Percentiles rank a stretch among this genome's conserved stretches.
Evolutionary conservation across 2,329 filamentous ascomycete species (phyloP).

Genomic region (Elsinoe australis): DNA sequence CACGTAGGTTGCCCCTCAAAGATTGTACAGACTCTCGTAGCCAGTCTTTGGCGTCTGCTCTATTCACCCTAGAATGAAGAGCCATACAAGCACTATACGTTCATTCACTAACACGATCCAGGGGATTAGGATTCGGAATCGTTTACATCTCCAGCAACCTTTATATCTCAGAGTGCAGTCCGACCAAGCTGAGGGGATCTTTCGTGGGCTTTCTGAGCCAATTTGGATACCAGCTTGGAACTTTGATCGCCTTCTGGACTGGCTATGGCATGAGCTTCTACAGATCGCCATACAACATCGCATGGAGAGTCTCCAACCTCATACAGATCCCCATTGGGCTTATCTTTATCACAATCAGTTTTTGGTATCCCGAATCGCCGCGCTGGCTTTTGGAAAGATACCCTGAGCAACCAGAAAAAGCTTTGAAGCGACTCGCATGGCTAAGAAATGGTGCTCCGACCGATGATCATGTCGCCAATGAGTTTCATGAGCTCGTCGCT

Average conservation of each 20-base stretch:
- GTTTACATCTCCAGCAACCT: conserved; percentile 39
- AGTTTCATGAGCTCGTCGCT: conserved; percentile 35
- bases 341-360: conserved; percentile 32
- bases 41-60: no score
- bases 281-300: conserved; percentile 36
- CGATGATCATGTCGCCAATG: conserved; percentile 29
- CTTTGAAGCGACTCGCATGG: conserved; percentile 29
- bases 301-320: conserved; percentile 38
- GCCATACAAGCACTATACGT: no score
- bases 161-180: conserved; percentile 38
- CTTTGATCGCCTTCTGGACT: conserved; percentile 39
- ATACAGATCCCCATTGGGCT: conserved; percentile 39
- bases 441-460: conserved; percentile 29
- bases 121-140: conserved; percentile 37
- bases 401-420: conserved; percentile 25
- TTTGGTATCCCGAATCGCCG: conserved; percentile 33
- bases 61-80: no score
- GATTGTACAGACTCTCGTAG: no score
- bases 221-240: conserved; percentile 40
- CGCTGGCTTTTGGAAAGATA: conserved; percentile 12
- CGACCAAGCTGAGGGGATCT: conserved; percentile 34
- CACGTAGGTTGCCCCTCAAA: conserved; percentile 26
- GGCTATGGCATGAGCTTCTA: conserved; percentile 40
- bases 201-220: conserved; percentile 38
- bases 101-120: conserved; percentile 18